Evolutionary conservation across 2,329 filamentous ascomycete species (phyloP).

Genomic region (Cladophialophora chaetospira): DNA sequence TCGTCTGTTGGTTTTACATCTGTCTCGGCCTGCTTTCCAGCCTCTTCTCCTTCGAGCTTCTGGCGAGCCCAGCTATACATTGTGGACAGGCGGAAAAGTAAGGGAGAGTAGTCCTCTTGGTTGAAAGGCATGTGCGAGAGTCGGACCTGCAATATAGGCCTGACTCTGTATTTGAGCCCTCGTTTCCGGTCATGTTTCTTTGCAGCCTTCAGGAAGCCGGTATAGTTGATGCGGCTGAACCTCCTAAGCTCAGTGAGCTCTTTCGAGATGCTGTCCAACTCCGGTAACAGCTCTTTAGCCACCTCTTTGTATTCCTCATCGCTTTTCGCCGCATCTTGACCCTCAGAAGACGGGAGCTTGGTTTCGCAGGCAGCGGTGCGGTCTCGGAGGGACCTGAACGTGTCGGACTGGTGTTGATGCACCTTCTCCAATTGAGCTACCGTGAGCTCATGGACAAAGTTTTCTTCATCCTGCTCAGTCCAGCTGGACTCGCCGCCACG

Average conservation of each 20-base stretch:
- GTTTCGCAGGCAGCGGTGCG: constrained; percentile 71
- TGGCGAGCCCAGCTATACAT: constrained; percentile 96
- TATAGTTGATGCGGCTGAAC: constrained; percentile 96
- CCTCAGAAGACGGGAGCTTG: constrained; percentile 58
- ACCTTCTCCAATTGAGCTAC: constrained; percentile 96
- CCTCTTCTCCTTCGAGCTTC: constrained; percentile 66
- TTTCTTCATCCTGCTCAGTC: constrained; percentile 92
- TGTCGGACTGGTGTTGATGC: constrained; percentile 80
- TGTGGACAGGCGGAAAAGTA: constrained; percentile 84
- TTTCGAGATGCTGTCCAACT: constrained; percentile 84
- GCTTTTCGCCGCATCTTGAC: constrained; percentile 39
- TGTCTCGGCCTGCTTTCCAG: constrained; percentile 47
- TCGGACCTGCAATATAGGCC: constrained; percentile 87
- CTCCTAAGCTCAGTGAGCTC: constrained; percentile 92
- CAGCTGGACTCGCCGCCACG: constrained; percentile 63
- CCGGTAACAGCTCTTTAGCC: constrained; percentile 71
- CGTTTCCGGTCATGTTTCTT: constrained; percentile 99
- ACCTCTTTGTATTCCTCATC: constrained; percentile 48
- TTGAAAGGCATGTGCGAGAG: constrained; percentile 90
- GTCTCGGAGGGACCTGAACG: constrained; percentile 78
- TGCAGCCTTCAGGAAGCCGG: constrained; percentile 93
- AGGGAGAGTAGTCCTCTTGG: constrained; percentile 86
- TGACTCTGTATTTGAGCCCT: constrained; percentile 80
- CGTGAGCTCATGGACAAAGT: constrained; percentile 92
- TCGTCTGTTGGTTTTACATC: constrained; percentile 55